Conservation (phyloP, 176 grass and related monocot species). For the Chloris gayana region DNA sequence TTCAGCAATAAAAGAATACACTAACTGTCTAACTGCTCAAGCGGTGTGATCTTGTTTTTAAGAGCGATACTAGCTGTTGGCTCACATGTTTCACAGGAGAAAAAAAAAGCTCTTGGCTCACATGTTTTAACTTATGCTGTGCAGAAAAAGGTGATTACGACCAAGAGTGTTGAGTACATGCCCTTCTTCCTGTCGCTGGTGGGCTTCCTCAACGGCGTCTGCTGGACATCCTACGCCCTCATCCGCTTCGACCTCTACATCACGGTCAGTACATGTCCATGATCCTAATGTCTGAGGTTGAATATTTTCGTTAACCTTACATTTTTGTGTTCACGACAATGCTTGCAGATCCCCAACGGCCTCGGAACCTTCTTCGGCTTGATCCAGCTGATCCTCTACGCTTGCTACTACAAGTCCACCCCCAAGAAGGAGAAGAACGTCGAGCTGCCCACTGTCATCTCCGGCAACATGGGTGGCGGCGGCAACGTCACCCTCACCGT, state of each 20-base stretch:
- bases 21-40: no score
- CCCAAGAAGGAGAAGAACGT: conserved; percentile 38
- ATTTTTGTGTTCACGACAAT: background rate
- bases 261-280: conserved; percentile 9
- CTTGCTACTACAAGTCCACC: conserved; percentile 56
- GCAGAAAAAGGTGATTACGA: conserved; percentile 63
- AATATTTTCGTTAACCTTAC: background rate
- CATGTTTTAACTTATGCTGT: background rate
- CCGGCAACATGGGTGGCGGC: background rate
- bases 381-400: conserved; percentile 69
- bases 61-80: background rate
- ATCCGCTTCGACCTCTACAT: conserved; percentile 64
- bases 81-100: background rate
- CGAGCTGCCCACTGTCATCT: conserved; percentile 37
- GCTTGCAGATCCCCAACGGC: conserved; percentile 66
- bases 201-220: conserved; percentile 61
- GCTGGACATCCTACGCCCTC: conserved; percentile 72
- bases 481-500: conserved; percentile 40
- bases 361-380: conserved; percentile 53
- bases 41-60: no score
- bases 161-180: conserved; percentile 86
- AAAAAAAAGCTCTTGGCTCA: no score
- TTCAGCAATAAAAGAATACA: no score
- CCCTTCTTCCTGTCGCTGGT: conserved; percentile 54
- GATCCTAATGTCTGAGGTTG: background rate